phyloP scores from a whole-genome alignment of 1,284 basidiomycete genomes.

The Pascua guehoae region DNA sequence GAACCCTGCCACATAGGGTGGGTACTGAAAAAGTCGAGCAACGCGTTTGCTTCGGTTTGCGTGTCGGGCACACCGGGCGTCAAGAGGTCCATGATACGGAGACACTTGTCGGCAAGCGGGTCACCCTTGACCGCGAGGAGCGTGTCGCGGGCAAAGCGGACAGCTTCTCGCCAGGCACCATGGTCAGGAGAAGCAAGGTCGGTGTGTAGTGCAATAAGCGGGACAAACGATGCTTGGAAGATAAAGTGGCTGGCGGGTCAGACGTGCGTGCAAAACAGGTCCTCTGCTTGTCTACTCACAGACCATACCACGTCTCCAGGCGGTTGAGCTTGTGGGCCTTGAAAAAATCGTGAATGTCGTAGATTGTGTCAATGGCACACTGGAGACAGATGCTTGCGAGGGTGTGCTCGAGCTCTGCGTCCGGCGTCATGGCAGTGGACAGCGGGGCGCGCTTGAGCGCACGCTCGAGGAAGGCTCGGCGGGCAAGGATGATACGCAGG shows the following conservation, averaged over 20 bases:
- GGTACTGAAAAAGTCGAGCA: conserved; percentile 12
- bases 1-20: conserved; percentile 12
- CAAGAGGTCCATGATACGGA: conserved; percentile 17
- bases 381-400: conserved; percentile 15
- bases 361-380: conserved; percentile 20
- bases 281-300: conserved; percentile 11
- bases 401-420: conserved; percentile 8
- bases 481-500: conserved; percentile 23
- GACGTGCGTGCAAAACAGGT: neutral
- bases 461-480: conserved; percentile 22
- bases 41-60: neutral
- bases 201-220: conserved; percentile 24
- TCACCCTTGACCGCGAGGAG: conserved; percentile 10
- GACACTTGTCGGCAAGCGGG: conserved; percentile 20
- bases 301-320: conserved; percentile 25
- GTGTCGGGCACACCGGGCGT: conserved; percentile 8
- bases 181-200: conserved; percentile 10
- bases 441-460: conserved; percentile 16
- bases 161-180: conserved; percentile 11
- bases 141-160: conserved; percentile 15
- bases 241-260: conserved; percentile 21
- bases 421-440: neutral
- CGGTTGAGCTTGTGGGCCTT: conserved; percentile 7
- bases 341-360: conserved; percentile 23
- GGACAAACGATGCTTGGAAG: conserved; percentile 26